phyloP scores from a whole-genome alignment of 2,329 filamentous ascomycete genomes.

The Epichloe scottii region DNA sequence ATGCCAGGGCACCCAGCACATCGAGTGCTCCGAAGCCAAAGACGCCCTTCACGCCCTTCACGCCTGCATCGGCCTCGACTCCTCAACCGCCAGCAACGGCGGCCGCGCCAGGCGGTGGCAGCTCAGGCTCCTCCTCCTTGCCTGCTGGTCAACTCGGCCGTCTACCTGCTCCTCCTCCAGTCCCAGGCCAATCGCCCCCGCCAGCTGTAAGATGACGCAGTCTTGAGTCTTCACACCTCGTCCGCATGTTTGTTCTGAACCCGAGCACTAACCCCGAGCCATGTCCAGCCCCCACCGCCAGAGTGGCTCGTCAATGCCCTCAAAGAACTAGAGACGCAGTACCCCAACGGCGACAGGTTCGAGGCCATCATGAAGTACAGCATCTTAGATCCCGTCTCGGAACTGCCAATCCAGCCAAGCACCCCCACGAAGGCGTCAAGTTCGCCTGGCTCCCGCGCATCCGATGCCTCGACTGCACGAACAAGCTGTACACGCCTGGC shows the following conservation, averaged over 20 bases:
- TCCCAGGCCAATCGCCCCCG: constrained; percentile 41
- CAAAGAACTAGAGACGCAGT: constrained; percentile 53
- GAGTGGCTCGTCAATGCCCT: constrained; percentile 70
- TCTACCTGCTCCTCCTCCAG: constrained; percentile 52
- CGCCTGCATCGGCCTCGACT: constrained; percentile 22
- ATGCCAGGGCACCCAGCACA: constrained; percentile 19
- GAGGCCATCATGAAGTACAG: constrained; percentile 87
- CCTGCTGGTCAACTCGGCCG: constrained; percentile 50
- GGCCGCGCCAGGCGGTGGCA: constrained; percentile 17
- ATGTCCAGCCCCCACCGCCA: constrained; percentile 63
- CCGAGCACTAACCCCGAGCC: background rate
- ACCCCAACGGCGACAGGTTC: constrained; percentile 67
- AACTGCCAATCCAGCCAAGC: constrained; percentile 46
- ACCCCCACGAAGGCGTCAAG: constrained; percentile 51
- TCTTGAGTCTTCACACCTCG: background rate
- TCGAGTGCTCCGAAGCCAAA: constrained; percentile 20
- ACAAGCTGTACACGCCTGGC: constrained; percentile 85
- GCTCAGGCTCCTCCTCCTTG: constrained; percentile 24
- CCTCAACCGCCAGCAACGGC: constrained; percentile 16
- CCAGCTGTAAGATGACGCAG: constrained; percentile 44
- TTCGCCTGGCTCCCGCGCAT: constrained; percentile 83
- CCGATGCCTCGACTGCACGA: constrained; percentile 81
- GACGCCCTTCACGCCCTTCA: constrained; percentile 18
- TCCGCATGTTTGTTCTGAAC: background rate
- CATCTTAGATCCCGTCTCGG: constrained; percentile 61